Percentiles rank a stretch among this genome's conserved stretches.
phyloP scores from a whole-genome alignment of 768 basidiomycete genomes.

The Sporobolomyces phaffii region DNA sequence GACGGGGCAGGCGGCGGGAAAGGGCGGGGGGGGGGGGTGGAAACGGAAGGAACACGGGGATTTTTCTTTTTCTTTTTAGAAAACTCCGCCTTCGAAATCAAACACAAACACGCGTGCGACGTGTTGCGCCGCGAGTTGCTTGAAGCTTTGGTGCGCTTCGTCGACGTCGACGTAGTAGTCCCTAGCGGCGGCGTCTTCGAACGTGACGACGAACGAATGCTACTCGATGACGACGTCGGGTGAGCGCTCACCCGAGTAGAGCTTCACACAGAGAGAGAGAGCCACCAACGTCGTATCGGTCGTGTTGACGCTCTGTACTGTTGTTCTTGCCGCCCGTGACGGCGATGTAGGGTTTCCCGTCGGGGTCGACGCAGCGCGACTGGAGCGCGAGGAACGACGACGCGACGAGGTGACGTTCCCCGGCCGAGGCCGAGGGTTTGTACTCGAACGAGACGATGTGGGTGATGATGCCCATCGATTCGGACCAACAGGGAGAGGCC shows the following conservation, averaged over 20 bases:
- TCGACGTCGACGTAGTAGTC: conserved; percentile 43
- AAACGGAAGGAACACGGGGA: too few species aligned
- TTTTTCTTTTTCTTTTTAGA: conserved; percentile 7
- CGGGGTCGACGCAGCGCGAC: conserved; percentile 33
- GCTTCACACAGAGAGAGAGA: background rate
- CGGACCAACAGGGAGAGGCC: background rate
- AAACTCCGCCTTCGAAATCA: conserved; percentile 23
- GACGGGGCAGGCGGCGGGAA: too few species aligned
- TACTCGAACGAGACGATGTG: conserved; percentile 32
- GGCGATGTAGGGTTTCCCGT: conserved; percentile 37
- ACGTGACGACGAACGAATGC: conserved; percentile 26
- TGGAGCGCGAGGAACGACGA: conserved; percentile 41
- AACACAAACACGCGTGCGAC: conserved; percentile 26
- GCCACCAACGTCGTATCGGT: conserved; percentile 45
- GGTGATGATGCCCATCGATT: conserved; percentile 25
- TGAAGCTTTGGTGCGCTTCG: conserved; percentile 43
- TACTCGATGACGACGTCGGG: background rate
- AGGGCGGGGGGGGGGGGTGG: too few species aligned
- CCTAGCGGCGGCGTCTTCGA: conserved; percentile 35
- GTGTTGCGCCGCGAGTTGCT: conserved; percentile 18
- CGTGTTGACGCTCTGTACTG: conserved; percentile 38
- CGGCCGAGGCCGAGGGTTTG: background rate
- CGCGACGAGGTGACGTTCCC: conserved; percentile 36
- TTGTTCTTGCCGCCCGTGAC: conserved; percentile 43
- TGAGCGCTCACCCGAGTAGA: background rate